A percentile compares a stretch with the other conserved stretches of the same genome.
Conservation (phyloP, 2,329 filamentous ascomycete species). For the Simplicillium sp. region DNA sequence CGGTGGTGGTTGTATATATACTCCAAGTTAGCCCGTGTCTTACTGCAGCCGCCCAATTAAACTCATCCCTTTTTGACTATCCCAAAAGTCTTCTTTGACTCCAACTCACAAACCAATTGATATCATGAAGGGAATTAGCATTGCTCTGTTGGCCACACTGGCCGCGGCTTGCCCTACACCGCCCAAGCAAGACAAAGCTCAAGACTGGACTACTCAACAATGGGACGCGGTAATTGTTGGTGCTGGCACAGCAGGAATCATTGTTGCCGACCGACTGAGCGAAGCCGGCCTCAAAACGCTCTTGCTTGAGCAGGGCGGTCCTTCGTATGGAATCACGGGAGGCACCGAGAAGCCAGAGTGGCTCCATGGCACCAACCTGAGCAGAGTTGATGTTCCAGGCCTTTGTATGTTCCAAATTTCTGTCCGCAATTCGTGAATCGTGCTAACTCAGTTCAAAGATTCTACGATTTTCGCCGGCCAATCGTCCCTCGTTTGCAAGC, state of each 20-base stretch:
- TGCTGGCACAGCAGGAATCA: conserved; percentile 43
- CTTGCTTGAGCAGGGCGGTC: conserved; percentile 39
- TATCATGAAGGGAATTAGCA: conserved; percentile 2
- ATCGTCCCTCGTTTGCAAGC: conserved; percentile 29
- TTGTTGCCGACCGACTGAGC: conserved; percentile 39
- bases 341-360: conserved; percentile 36
- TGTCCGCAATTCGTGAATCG: neutral
- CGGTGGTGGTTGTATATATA: too few species aligned
- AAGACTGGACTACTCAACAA: conserved; percentile 8
- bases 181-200: neutral
- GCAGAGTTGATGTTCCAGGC: conserved; percentile 43
- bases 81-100: too few species aligned
- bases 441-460: conserved; percentile 15
- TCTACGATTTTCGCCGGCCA: conserved; percentile 36
- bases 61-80: too few species aligned
- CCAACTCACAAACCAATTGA: neutral
- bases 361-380: conserved; percentile 35
- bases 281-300: conserved; percentile 41
- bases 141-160: neutral
- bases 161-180: conserved; percentile 4
- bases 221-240: conserved; percentile 31
- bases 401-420: conserved; percentile 23
- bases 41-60: too few species aligned
- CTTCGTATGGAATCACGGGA: conserved; percentile 38
- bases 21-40: too few species aligned